Evolutionary conservation across 495 filamentous ascomycete species (phyloP).

Genomic region (Lepidopterella palustris): DNA sequence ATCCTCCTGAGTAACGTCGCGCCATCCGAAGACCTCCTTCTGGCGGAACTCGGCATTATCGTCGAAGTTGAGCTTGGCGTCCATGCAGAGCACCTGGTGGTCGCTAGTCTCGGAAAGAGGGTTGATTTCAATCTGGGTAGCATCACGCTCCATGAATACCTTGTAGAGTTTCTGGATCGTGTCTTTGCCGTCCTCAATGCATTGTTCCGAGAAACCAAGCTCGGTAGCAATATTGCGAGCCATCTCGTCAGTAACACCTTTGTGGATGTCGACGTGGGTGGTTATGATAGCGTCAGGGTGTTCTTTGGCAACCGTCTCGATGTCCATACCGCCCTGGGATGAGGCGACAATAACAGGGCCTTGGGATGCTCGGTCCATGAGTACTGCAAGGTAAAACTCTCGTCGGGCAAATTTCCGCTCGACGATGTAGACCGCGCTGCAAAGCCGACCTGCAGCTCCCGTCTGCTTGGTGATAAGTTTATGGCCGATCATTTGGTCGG

Average conservation of each 20-base stretch:
- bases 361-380: slow-evolving; percentile 93
- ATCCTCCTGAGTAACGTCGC: slow-evolving; percentile 93
- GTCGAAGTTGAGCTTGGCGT: slow-evolving; percentile 95
- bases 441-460: slow-evolving; percentile 80
- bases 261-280: slow-evolving; percentile 86
- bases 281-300: slow-evolving; percentile 91
- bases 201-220: slow-evolving; percentile 94
- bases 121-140: slow-evolving; percentile 99
- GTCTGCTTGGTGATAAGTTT: slow-evolving; percentile 99
- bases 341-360: slow-evolving; percentile 93
- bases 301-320: slow-evolving; percentile 96
- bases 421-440: slow-evolving; percentile 95
- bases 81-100: slow-evolving; percentile 97
- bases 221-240: slow-evolving; percentile 83
- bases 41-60: slow-evolving; percentile 98
- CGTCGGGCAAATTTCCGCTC: slow-evolving; percentile 98
- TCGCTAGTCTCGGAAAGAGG: slow-evolving; percentile 94
- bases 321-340: slow-evolving; percentile 98
- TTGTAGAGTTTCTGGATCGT: slow-evolving; percentile 98
- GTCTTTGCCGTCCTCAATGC: slow-evolving; percentile 85
- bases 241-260: slow-evolving; percentile 91
- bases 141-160: slow-evolving; percentile 96
- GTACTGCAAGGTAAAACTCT: slow-evolving; percentile 96
- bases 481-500: slow-evolving; percentile 98
- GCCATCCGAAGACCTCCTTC: slow-evolving; percentile 88